phyloP scores from a whole-genome alignment of 306 rosid genomes.

The Trichosanthes cucumerina region DNA sequence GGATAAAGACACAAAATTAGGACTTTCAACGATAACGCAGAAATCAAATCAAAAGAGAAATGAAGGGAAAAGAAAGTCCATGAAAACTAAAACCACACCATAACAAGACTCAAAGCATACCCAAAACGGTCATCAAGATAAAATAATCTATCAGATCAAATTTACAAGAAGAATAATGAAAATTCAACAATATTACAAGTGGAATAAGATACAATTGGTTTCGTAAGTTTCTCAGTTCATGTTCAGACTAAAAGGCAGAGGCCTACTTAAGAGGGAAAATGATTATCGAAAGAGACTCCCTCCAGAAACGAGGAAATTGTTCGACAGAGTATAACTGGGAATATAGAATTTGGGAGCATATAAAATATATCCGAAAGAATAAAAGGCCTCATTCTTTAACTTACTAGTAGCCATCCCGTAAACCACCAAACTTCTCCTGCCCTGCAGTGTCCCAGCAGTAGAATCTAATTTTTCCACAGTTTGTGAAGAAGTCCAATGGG shows the following conservation, averaged over 20 bases:
- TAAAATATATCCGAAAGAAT: neutral
- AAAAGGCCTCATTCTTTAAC: neutral
- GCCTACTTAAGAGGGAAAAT: neutral
- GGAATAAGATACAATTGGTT: neutral
- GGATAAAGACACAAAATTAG: neutral
- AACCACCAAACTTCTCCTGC: slow-evolving; percentile 2
- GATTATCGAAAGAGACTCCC: too few relatives aligned
- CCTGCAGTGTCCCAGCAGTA: slow-evolving; percentile 11
- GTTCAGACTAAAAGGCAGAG: neutral
- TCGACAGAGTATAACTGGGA: neutral
- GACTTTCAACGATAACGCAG: neutral
- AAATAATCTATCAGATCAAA: neutral
- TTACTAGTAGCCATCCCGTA: slow-evolving; percentile 4
- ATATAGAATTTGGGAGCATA: neutral
- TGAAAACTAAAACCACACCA: neutral
- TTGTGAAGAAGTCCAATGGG: slow-evolving; percentile 5
- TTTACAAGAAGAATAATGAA: neutral
- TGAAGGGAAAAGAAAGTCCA: neutral
- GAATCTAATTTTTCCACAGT: slow-evolving; percentile 5
- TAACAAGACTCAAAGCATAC: neutral
- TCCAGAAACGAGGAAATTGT: neutral
- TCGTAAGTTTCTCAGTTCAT: neutral
- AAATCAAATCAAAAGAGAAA: neutral
- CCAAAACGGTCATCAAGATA: neutral
- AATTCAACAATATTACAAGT: neutral